Conservation (phyloP, 2,329 filamentous ascomycete species). For the Sphaerulina vaccinii region DNA sequence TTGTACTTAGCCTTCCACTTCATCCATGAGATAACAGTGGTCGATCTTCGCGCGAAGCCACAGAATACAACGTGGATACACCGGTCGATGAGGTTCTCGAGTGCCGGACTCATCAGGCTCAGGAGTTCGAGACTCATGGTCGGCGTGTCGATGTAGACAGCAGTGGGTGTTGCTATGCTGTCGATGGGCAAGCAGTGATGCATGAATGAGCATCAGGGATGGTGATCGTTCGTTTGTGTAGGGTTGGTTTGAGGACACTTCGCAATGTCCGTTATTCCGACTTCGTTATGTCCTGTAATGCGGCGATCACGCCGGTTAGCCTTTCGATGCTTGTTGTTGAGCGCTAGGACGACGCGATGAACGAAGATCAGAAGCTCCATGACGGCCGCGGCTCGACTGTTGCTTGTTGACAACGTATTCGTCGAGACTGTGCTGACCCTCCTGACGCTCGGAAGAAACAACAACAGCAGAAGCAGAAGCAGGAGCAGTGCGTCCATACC, state of each 20-base stretch:
- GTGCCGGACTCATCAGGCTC: neutral
- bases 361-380: conserved; percentile 16
- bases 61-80: neutral
- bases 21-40: neutral
- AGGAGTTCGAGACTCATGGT: neutral
- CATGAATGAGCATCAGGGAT: neutral
- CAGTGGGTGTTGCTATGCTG: neutral
- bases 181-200: neutral
- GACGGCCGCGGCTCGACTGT: conserved; percentile 20
- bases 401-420: conserved; percentile 34
- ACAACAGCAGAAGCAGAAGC: conserved; percentile 20
- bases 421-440: conserved; percentile 31
- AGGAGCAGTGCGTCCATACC: conserved; percentile 58
- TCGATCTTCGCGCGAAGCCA: neutral
- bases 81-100: neutral
- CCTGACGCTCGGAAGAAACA: conserved; percentile 19
- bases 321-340: conserved; percentile 18
- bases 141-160: neutral
- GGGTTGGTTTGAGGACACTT: neutral
- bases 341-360: conserved; percentile 8
- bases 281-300: conserved; percentile 34
- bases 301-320: conserved; percentile 29
- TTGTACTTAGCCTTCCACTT: neutral
- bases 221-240: neutral
- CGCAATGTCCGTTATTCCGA: conserved; percentile 3